These are phyloP conservation scores for Macroventuria anomochaeta DNA, from an alignment of 2,329 filamentous ascomycete genomes.

Conservation along the genomic window DNA sequence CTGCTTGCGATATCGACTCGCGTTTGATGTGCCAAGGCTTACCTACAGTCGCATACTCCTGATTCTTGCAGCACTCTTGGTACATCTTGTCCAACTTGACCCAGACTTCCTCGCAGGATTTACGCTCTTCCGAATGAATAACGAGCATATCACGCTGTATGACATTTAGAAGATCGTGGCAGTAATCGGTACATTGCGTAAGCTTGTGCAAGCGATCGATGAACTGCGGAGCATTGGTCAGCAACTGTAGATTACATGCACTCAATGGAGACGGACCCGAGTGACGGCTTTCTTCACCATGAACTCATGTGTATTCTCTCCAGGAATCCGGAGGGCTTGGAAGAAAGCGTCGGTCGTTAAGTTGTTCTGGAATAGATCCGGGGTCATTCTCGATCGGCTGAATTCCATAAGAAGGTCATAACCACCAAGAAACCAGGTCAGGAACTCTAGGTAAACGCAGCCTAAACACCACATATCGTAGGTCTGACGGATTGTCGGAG, in stretches of 20 bases:
- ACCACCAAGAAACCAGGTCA: slow-evolving; percentile 22
- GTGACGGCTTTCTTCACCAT: too few relatives aligned
- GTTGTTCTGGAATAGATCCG: not conserved
- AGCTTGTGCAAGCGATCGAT: slow-evolving; percentile 16
- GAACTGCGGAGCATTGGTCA: not conserved
- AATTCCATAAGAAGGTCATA: slow-evolving; percentile 1
- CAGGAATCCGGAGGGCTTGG: too few relatives aligned
- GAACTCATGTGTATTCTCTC: too few relatives aligned
- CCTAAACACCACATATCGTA: slow-evolving; percentile 35
- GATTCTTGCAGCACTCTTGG: too few relatives aligned
- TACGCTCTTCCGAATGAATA: not conserved
- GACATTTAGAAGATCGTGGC: slow-evolving; percentile 7
- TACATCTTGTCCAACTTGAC: not conserved
- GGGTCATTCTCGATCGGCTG: not conserved
- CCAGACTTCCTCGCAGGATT: not conserved
- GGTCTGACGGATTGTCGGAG: slow-evolving; percentile 3
- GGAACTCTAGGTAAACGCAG: slow-evolving; percentile 28
- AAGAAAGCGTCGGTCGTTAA: not conserved
- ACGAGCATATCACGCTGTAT: not conserved
- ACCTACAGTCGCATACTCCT: too few relatives aligned
- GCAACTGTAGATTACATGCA: too few relatives aligned
- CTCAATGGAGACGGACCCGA: too few relatives aligned
- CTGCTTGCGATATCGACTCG: too few relatives aligned
- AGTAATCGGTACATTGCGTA: slow-evolving; percentile 13
- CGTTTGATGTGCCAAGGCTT: too few relatives aligned